Evolutionary conservation across 106 monocot genomes (phyloP).

Genomic region (Phalaenopsis aphrodite): DNA sequence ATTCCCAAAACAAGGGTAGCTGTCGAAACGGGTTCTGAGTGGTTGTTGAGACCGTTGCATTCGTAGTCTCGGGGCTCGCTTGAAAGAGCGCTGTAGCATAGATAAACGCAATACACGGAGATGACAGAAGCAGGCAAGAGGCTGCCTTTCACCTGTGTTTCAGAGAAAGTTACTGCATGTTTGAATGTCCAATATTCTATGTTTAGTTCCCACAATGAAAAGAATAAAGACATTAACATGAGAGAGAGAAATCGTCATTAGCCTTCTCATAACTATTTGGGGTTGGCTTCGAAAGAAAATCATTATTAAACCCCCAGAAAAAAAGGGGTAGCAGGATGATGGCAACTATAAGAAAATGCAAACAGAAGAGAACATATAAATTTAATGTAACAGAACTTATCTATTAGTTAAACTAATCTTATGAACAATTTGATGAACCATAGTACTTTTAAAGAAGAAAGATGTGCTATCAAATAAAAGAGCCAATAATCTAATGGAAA

Average conservation of each 20-base stretch:
- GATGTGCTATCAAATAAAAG: background rate
- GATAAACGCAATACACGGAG: conserved; percentile 72
- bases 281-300: too few relatives aligned
- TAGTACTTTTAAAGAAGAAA: background rate
- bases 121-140: conserved; percentile 85
- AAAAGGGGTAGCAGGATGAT: background rate
- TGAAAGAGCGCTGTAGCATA: conserved; percentile 84
- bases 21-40: conserved; percentile 62
- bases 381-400: background rate
- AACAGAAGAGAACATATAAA: background rate
- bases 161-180: background rate
- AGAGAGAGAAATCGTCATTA: background rate
- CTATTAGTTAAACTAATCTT: background rate
- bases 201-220: background rate
- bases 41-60: conserved; percentile 83
- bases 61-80: conserved; percentile 81
- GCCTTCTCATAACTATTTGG: too few relatives aligned
- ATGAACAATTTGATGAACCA: background rate
- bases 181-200: background rate
- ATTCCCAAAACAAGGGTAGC: conserved; percentile 72
- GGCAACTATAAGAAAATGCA: background rate
- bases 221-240: background rate
- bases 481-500: background rate
- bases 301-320: background rate
- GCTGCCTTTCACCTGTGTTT: conserved; percentile 83